Percentiles rank a stretch among this genome's conserved stretches.
phyloP scores from a whole-genome alignment of 495 filamentous ascomycete species.

The Emericellopsis terricola region DNA sequence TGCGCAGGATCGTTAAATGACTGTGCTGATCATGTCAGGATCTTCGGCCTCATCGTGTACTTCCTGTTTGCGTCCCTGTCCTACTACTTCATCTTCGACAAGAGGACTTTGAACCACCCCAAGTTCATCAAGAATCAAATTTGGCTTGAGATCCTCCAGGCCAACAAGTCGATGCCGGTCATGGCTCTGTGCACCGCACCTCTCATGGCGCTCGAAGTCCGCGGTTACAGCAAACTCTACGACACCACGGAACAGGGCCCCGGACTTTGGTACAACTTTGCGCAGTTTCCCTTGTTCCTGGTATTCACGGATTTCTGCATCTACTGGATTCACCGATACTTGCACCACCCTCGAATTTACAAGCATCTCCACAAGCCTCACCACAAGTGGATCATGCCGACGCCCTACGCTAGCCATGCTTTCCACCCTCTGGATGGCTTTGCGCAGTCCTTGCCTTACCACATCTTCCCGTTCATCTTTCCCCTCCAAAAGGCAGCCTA shows the following conservation, averaged over 20 bases:
- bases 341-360: slow-evolving; percentile 75
- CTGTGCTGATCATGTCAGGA: slow-evolving; percentile 26
- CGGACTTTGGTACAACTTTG: slow-evolving; percentile 53
- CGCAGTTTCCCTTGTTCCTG: slow-evolving; percentile 88
- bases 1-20: neutral
- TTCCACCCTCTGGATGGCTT: slow-evolving; percentile 94
- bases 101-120: slow-evolving; percentile 72
- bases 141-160: slow-evolving; percentile 65
- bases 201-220: slow-evolving; percentile 69
- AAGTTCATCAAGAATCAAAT: slow-evolving; percentile 95
- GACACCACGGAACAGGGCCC: slow-evolving; percentile 54
- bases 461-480: slow-evolving; percentile 85
- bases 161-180: slow-evolving; percentile 52
- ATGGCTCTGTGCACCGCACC: slow-evolving; percentile 75
- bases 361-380: slow-evolving; percentile 87
- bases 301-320: slow-evolving; percentile 84
- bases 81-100: slow-evolving; percentile 88
- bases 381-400: slow-evolving; percentile 99
- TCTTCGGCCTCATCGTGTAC: slow-evolving; percentile 73
- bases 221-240: slow-evolving; percentile 79
- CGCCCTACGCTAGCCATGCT: slow-evolving; percentile 77
- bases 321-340: slow-evolving; percentile 85
- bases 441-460: slow-evolving; percentile 83
- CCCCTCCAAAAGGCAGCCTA: slow-evolving; percentile 85
- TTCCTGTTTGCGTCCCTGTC: slow-evolving; percentile 70